Evolutionary conservation across 257 asterid species (phyloP).

Genomic region (Solanum etuberosum): DNA sequence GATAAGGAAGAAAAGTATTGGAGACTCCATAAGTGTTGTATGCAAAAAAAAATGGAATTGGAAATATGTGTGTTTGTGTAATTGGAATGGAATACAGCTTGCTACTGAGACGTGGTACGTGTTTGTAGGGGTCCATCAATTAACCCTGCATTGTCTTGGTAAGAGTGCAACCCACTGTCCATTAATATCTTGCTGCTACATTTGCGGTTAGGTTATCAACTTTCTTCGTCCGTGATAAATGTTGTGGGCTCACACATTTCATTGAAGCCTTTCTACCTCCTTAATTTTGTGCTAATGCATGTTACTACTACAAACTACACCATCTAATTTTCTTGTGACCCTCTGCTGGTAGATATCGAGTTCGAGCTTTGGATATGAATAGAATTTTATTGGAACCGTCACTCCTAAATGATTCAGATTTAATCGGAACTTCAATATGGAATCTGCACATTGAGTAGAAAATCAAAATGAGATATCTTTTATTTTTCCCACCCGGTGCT

Average conservation of each 20-base stretch:
- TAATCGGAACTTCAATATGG: accelerated
- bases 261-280: neutral
- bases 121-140: neutral
- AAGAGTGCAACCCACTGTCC: neutral
- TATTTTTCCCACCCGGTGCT: no score
- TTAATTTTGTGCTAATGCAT: neutral
- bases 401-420: accelerated
- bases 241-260: neutral
- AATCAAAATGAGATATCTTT: no score
- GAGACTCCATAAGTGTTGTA: slow-evolving; percentile 9
- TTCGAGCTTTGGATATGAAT: no score
- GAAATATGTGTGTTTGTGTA: neutral
- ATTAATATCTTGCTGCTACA: neutral
- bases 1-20: slow-evolving; percentile 9
- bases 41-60: neutral
- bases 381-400: accelerated
- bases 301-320: neutral
- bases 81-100: slow-evolving; percentile 4
- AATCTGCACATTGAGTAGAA: no score
- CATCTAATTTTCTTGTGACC: neutral
- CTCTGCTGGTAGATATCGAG: accelerated
- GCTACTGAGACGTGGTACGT: neutral
- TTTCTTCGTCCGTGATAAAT: neutral
- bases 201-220: neutral
- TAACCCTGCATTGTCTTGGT: neutral